A percentile compares a stretch with the other conserved stretches of the same genome.
phyloP scores from a whole-genome alignment of 2,329 filamentous ascomycete species.

The Amesomyces nigricolor region DNA sequence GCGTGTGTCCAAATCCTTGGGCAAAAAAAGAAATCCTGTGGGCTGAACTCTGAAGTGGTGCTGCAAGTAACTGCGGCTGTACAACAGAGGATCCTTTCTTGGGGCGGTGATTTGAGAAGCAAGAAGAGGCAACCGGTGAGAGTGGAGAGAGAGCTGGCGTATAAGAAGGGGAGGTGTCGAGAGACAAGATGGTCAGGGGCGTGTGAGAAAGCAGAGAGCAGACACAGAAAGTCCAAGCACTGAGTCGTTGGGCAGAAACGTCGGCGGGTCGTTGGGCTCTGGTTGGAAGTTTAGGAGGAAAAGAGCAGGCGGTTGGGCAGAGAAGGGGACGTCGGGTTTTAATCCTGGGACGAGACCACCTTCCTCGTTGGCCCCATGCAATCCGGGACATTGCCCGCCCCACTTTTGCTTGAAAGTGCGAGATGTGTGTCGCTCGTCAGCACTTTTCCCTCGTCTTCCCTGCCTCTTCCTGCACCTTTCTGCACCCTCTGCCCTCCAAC shows the following conservation, averaged over 20 bases:
- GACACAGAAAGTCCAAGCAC: slow-evolving; percentile 3
- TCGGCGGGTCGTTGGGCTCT: slow-evolving; percentile 27
- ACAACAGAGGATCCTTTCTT: slow-evolving; percentile 20
- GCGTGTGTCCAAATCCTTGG: slow-evolving; percentile 20
- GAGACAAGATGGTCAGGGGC: slow-evolving; percentile 1
- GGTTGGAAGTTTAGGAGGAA: slow-evolving; percentile 29
- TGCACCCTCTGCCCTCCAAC: slow-evolving; percentile 2
- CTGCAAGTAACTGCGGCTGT: slow-evolving; percentile 17
- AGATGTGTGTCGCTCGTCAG: slow-evolving; percentile 18
- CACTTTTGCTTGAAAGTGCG: slow-evolving; percentile 14
- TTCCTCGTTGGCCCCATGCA: slow-evolving; percentile 5
- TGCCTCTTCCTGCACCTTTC: slow-evolving; percentile 6
- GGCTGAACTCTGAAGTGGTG: slow-evolving; percentile 18
- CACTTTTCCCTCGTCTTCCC: slow-evolving; percentile 1
- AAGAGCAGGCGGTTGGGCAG: slow-evolving; percentile 34
- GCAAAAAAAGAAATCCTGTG: slow-evolving; percentile 19
- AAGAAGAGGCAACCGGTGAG: slow-evolving; percentile 9
- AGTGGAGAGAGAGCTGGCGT: slow-evolving; percentile 10
- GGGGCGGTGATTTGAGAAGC: slow-evolving; percentile 12
- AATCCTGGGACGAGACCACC: slow-evolving; percentile 25
- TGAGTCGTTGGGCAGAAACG: slow-evolving; percentile 36
- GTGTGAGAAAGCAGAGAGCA: slow-evolving; percentile 2
- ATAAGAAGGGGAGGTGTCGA: slow-evolving; percentile 13
- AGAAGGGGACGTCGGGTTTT: slow-evolving; percentile 47
- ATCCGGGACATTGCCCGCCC: slow-evolving; percentile 12